A percentile compares a stretch with the other conserved stretches of the same genome.
Evolutionary conservation across 495 filamentous ascomycete species (phyloP).

Genomic region (Aspergillus cristatus): DNA sequence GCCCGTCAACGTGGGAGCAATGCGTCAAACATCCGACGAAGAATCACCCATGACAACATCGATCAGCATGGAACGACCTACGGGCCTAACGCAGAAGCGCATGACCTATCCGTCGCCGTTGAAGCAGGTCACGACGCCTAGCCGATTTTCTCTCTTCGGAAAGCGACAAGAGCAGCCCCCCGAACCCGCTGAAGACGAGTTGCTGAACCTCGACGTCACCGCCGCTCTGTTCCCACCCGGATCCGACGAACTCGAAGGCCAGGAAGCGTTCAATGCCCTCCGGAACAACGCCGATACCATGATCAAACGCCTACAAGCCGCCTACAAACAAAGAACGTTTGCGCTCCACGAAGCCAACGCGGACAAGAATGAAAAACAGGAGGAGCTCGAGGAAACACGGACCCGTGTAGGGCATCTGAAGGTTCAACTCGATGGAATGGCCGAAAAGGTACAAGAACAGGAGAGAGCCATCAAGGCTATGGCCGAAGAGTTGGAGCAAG

Average conservation of each 20-base stretch:
- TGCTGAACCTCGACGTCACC: conserved; percentile 55
- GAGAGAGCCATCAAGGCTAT: conserved; percentile 55
- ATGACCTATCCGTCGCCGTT: conserved; percentile 23
- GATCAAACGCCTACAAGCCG: conserved; percentile 55
- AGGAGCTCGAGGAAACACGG: conserved; percentile 69
- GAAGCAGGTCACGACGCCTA: conserved; percentile 23
- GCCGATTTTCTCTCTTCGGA: conserved; percentile 32
- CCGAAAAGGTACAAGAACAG: conserved; percentile 54
- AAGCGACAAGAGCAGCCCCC: conserved; percentile 22
- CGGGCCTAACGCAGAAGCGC: conserved; percentile 23
- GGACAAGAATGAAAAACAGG: conserved; percentile 55
- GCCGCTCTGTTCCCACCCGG: conserved; percentile 53
- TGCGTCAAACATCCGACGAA: conserved; percentile 10
- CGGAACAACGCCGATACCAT: conserved; percentile 59
- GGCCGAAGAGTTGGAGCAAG: conserved; percentile 52
- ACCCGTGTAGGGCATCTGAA: conserved; percentile 57
- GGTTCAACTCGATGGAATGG: conserved; percentile 69
- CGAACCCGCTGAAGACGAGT: conserved; percentile 47
- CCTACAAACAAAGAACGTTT: conserved; percentile 55
- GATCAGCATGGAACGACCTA: conserved; percentile 15
- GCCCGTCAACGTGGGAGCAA: conserved; percentile 31
- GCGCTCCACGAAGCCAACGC: conserved; percentile 49
- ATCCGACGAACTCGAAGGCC: conserved; percentile 45
- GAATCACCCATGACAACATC: conserved; percentile 10
- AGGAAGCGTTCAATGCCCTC: conserved; percentile 61